Conservation (phyloP, 176 grass and related monocot genomes). For the Olyra latifolia region DNA sequence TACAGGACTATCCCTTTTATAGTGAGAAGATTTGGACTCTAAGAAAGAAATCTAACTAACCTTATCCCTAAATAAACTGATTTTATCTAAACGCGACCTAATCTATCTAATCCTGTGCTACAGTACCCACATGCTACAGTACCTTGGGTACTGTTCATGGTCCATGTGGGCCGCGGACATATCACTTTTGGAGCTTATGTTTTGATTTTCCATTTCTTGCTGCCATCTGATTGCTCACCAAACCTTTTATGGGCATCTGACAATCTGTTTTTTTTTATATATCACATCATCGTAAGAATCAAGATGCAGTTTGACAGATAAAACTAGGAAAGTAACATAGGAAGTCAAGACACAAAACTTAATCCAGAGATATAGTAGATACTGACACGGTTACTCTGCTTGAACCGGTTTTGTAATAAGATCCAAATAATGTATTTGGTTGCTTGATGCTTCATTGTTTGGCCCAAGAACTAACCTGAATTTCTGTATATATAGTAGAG, state of each 20-base stretch:
- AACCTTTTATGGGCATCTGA: background rate
- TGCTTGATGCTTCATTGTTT: constrained; percentile 27
- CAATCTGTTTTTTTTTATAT: background rate
- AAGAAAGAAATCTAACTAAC: too few species aligned
- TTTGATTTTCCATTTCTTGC: constrained; percentile 2
- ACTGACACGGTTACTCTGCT: background rate
- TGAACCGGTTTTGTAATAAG: background rate
- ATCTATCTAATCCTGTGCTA: too few species aligned
- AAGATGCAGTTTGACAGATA: background rate
- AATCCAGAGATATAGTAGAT: background rate
- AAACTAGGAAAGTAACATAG: background rate
- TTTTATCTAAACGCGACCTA: too few species aligned
- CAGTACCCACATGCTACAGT: too few species aligned
- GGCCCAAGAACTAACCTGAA: background rate
- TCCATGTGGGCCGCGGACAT: too few species aligned
- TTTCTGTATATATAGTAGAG: background rate
- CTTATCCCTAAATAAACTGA: too few species aligned
- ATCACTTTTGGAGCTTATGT: background rate
- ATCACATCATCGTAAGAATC: background rate
- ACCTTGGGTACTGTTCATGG: too few species aligned
- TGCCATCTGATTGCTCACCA: background rate
- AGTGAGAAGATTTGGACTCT: too few species aligned
- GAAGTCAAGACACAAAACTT: background rate
- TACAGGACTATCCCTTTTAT: too few species aligned
- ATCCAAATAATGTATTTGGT: background rate